Base-by-base conservation (phyloP, 2,329 filamentous ascomycete species). In the Pseudofabraea citricarpa region DNA sequence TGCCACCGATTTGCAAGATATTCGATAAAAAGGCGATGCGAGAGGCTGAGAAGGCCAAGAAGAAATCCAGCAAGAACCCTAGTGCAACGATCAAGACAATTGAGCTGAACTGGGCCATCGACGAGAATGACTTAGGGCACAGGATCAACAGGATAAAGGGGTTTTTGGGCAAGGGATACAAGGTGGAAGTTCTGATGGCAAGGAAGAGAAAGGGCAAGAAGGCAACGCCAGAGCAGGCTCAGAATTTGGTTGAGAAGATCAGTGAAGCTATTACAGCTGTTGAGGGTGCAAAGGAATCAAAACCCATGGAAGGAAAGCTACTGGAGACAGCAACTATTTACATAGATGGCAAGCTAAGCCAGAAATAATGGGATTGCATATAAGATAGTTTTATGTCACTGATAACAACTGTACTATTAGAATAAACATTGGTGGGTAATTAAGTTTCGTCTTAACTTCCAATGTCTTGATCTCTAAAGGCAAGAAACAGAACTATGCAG, bases 61-160 rank as follows among this genome's bases (percentile, higher is more conserved):
- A 71, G 48, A 69, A 65, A 51, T 67, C 68, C 49, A 69, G 60
- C 51, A 67, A 61, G 41, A 68, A 69, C 51, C 47, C 62, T 57
- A 54, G 59, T 16, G 57, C 67, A 26, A 72, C 70, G 51, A 60
- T 64, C 13, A 96, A 96, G 68, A 83, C 84, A 59, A 64, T 96
- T n/a, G 90, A 96, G 67, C 56, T 97, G 55, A 91, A 89, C 63
- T 97, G 90, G 90, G 82, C 84, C 24, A 94, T 95, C 57, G 82
- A 81, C 48, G 59, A 65, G 10, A 77, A 91, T 59, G 90, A 96
- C 68, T 63, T 95, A 41, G 67, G 67, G n/a, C 83, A 87, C 61
- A 78, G 83, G 59, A 61, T 93, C 62, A 76, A 76, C 57, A 79
- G 81, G 66, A 62, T 91, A 56, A 66, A 66, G 48, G 72, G 68